Evolutionary conservation across 345 rosid species (phyloP).

Genomic region (Arabis hirsuta): DNA sequence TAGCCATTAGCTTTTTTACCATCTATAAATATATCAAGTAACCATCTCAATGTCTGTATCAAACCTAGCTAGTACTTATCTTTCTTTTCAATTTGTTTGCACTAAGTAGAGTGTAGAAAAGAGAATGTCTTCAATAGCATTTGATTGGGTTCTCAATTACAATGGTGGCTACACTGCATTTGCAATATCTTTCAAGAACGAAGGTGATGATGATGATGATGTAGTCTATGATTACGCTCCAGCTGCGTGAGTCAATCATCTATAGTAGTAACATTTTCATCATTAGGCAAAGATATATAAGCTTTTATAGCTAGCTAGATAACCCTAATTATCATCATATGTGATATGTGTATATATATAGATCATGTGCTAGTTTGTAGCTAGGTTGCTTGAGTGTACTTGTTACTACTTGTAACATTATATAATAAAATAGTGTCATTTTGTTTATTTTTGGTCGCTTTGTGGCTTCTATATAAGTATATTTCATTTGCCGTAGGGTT

Average conservation of each 20-base stretch:
- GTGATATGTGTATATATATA: not conserved
- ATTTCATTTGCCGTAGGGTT: not conserved
- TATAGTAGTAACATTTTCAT: slow-evolving; percentile 18
- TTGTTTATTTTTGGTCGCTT: too few relatives aligned
- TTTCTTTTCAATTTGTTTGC: slow-evolving; percentile 1
- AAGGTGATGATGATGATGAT: slow-evolving; percentile 43
- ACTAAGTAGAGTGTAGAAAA: slow-evolving; percentile 15
- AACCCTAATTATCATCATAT: not conserved
- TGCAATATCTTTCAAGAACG: slow-evolving; percentile 26
- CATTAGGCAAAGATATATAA: slow-evolving; percentile 3
- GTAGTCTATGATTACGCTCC: slow-evolving; percentile 38
- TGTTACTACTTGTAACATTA: too few relatives aligned
- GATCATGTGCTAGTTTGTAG: too few relatives aligned
- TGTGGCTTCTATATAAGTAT: not conserved
- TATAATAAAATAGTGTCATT: too few relatives aligned
- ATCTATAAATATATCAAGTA: slow-evolving; percentile 29
- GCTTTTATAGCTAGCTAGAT: slow-evolving; percentile 17
- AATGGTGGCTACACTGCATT: slow-evolving; percentile 17
- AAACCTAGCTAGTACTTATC: not conserved
- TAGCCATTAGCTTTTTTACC: slow-evolving; percentile 15
- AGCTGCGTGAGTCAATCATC: slow-evolving; percentile 37
- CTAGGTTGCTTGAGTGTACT: too few relatives aligned
- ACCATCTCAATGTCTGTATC: slow-evolving; percentile 27
- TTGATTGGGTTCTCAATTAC: slow-evolving; percentile 12
- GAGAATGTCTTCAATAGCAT: slow-evolving; percentile 5